Percentiles rank a stretch among this genome's conserved stretches.
Evolutionary conservation across 306 rosid species (phyloP).

Genomic region (Prunus mira): DNA sequence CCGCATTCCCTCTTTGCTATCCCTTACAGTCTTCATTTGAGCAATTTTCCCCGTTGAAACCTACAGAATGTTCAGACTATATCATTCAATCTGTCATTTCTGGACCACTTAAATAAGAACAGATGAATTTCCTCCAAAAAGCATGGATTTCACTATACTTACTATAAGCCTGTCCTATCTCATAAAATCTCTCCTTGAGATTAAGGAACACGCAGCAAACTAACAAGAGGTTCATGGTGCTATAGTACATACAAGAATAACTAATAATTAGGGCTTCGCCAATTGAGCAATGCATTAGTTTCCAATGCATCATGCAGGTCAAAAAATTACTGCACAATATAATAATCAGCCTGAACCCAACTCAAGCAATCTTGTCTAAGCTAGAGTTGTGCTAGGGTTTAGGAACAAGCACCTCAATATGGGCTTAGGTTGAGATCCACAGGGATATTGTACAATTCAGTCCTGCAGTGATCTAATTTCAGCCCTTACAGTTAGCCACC

Average conservation of each 20-base stretch:
- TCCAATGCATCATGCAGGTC: neutral
- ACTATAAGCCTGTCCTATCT: neutral
- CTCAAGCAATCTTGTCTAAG: constrained; percentile 16
- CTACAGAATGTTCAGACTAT: neutral
- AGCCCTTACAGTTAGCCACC: constrained; percentile 18
- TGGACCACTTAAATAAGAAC: no score
- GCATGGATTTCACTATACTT: neutral
- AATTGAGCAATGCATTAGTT: neutral
- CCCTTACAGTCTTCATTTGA: neutral
- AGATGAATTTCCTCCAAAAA: no score
- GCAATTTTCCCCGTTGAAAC: neutral
- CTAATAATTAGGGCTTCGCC: neutral
- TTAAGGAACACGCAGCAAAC: neutral
- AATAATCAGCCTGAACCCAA: constrained; percentile 2
- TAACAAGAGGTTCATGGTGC: neutral
- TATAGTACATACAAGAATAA: neutral
- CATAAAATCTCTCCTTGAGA: neutral
- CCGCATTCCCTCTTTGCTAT: neutral
- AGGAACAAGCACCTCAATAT: constrained; percentile 17
- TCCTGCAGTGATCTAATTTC: constrained; percentile 12
- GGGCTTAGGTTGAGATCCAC: constrained; percentile 14
- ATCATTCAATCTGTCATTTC: neutral
- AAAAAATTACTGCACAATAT: neutral
- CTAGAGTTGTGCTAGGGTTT: constrained; percentile 16
- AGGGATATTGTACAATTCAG: constrained; percentile 11